phyloP scores from a whole-genome alignment of 148 eudicot species.

The Chenopodium formosanum region DNA sequence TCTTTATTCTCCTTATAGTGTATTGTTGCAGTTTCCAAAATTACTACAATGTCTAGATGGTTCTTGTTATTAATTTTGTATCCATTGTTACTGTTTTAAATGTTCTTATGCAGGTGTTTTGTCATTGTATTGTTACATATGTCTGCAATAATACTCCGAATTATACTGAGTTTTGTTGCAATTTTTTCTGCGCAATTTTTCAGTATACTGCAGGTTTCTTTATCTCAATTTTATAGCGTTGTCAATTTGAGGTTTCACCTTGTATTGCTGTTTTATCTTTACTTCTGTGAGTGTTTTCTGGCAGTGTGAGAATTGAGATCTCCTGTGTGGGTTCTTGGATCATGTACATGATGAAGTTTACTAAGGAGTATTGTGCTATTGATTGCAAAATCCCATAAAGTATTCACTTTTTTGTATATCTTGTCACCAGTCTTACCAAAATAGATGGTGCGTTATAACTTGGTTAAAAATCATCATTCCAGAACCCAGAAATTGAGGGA shows the following conservation, averaged over 20 bases:
- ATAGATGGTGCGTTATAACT: too few species aligned
- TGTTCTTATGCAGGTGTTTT: background rate
- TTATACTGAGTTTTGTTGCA: background rate
- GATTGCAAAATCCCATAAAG: too few species aligned
- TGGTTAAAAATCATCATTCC: too few species aligned
- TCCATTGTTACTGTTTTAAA: background rate
- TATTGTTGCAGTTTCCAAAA: background rate
- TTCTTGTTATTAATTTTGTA: background rate
- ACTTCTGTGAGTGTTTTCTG: background rate
- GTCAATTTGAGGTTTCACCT: background rate
- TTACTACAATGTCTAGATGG: conserved; percentile 1
- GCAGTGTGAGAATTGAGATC: too few species aligned
- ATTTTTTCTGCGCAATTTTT: background rate
- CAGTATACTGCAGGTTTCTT: too few species aligned
- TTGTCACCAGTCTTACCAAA: too few species aligned
- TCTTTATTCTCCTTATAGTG: background rate
- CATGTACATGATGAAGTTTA: too few species aligned
- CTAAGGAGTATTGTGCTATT: too few species aligned
- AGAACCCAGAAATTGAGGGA: too few species aligned
- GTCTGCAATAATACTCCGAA: background rate
- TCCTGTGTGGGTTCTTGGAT: too few species aligned
- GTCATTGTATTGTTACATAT: too few species aligned
- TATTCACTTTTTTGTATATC: too few species aligned
- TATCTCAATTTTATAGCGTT: background rate
- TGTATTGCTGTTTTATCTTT: background rate